A percentile compares a stretch with the other conserved stretches of the same genome.
Evolutionary conservation across 192 early-diverging fungal genomes (phyloP).

Genomic region (Piromyces finnis): DNA sequence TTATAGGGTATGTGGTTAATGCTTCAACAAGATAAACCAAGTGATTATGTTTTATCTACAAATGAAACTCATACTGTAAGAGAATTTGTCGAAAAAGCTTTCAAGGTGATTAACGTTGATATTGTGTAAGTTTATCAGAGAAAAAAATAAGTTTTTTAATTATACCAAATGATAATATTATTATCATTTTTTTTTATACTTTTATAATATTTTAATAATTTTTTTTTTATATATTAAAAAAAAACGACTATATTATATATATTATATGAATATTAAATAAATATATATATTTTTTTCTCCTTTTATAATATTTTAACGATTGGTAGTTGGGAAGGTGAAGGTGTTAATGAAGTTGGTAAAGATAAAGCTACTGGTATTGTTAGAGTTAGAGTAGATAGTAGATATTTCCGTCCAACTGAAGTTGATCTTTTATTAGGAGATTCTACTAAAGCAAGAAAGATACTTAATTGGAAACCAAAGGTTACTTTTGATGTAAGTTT

Average conservation of each 20-base stretch:
- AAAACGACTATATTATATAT: slow-evolving; percentile 8
- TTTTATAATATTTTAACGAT: no score
- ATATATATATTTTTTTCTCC: neutral
- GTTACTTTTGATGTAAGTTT: slow-evolving; percentile 45
- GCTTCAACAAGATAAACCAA: slow-evolving; percentile 52
- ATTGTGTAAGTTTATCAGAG: slow-evolving; percentile 21
- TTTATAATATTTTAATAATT: no score
- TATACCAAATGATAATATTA: no score
- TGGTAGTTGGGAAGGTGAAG: slow-evolving; percentile 44
- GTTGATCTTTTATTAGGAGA: slow-evolving; percentile 57
- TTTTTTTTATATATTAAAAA: no score
- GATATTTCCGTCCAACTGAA: slow-evolving; percentile 65
- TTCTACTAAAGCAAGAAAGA: slow-evolving; percentile 45
- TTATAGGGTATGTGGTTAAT: slow-evolving; percentile 60
- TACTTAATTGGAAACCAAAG: slow-evolving; percentile 46
- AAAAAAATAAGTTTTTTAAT: no score
- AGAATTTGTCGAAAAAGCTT: slow-evolving; percentile 59
- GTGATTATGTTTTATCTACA: slow-evolving; percentile 60
- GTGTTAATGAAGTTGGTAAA: slow-evolving; percentile 37
- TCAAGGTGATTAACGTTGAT: slow-evolving; percentile 29
- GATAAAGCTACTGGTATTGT: slow-evolving; percentile 26
- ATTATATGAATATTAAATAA: slow-evolving; percentile 5
- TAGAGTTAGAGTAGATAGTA: slow-evolving; percentile 44
- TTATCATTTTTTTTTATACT: neutral
- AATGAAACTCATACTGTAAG: slow-evolving; percentile 66